phyloP scores from a whole-genome alignment of 768 basidiomycete species.

The Cystofilobasidium macerans region DNA sequence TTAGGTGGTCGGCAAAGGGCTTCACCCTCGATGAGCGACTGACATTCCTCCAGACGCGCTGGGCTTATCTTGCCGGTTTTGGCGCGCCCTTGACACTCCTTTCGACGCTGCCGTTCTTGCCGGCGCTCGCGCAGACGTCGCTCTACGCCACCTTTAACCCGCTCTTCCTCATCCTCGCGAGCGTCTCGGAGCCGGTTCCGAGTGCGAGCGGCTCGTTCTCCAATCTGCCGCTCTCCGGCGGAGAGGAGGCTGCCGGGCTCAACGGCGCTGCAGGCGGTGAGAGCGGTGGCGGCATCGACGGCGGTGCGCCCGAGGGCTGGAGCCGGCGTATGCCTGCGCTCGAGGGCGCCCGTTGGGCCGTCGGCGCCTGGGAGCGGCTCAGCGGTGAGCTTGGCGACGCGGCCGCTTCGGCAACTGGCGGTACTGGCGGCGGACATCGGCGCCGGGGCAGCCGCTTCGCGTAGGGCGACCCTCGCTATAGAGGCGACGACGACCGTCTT shows the following conservation, averaged over 20 bases:
- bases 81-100: constrained; percentile 34
- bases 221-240: not conserved
- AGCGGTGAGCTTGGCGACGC: not conserved
- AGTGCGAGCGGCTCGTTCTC: constrained; percentile 1
- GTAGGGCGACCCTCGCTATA: not conserved
- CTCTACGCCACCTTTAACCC: constrained; percentile 37
- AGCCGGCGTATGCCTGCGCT: constrained; percentile 1
- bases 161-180: constrained; percentile 25
- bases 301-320: no score
- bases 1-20: constrained; percentile 19
- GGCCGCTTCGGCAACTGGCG: not conserved
- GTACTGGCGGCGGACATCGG: not conserved
- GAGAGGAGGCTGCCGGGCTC: not conserved
- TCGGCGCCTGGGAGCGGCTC: not conserved
- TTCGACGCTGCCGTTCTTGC: constrained; percentile 30
- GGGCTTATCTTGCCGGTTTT: constrained; percentile 37
- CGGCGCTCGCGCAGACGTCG: constrained; percentile 34
- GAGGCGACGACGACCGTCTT: no score
- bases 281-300: no score
- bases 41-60: constrained; percentile 32
- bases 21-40: constrained; percentile 22
- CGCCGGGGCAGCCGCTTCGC: not conserved
- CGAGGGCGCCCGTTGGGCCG: not conserved
- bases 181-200: constrained; percentile 1
- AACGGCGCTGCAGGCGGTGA: not conserved